phyloP scores from a whole-genome alignment of 169 alveolate genomes.

The Neospora caninum region DNA sequence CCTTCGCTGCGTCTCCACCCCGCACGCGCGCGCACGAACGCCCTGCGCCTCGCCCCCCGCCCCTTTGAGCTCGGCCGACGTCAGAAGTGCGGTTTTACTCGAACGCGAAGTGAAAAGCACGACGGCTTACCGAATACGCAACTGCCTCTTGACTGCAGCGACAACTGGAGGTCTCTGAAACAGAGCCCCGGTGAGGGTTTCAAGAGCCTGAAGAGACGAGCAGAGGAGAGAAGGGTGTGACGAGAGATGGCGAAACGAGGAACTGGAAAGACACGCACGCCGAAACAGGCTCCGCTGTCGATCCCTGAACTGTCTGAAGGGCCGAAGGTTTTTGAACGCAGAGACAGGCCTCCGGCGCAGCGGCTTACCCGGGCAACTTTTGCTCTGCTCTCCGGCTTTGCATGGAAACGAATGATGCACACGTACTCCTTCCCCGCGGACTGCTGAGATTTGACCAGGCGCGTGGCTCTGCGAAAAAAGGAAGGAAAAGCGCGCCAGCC shows the following conservation, averaged over 20 bases:
- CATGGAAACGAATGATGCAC: neutral
- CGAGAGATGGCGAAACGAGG: too few species aligned
- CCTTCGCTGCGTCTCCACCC: neutral
- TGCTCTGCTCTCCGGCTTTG: conserved; percentile 85
- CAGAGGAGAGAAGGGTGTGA: conserved; percentile 71
- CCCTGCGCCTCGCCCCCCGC: neutral
- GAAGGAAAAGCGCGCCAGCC: neutral
- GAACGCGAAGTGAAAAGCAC: neutral
- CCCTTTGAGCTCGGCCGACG: neutral
- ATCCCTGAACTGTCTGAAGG: too few species aligned
- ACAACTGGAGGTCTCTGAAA: conserved; percentile 99
- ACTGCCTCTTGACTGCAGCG: conserved; percentile 99
- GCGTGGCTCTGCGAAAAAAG: neutral
- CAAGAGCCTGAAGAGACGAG: conserved; percentile 87
- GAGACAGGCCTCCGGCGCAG: too few species aligned
- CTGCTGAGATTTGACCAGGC: neutral
- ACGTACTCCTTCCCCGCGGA: neutral
- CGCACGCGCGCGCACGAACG: neutral
- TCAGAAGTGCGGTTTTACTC: neutral
- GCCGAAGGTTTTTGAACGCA: too few species aligned
- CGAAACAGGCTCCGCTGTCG: too few species aligned
- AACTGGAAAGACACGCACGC: too few species aligned
- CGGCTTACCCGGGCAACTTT: conserved; percentile 65
- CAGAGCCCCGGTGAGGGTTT: conserved; percentile 96
- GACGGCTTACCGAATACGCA: conserved; percentile 89